Evolutionary conservation across 2,329 filamentous ascomycete genomes (phyloP).

Genomic region (Aspergillus pseudonomiae): DNA sequence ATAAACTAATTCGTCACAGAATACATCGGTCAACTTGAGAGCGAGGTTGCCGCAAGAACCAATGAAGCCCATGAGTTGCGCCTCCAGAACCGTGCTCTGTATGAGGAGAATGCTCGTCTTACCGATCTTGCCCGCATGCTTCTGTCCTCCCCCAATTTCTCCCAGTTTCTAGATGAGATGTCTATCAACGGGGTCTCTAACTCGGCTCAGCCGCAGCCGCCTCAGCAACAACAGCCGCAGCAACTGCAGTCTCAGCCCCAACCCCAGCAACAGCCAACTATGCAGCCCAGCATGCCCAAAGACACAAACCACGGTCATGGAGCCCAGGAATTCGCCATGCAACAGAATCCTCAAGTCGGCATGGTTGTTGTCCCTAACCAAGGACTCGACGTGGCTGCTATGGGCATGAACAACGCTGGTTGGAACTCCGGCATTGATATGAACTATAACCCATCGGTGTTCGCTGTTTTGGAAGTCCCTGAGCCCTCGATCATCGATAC

Average conservation of each 20-base stretch:
- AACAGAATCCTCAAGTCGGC: constrained; percentile 67
- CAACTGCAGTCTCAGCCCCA: constrained; percentile 42
- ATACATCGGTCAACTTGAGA: constrained; percentile 94
- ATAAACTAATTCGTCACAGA: constrained; percentile 67
- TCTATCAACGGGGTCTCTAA: constrained; percentile 59
- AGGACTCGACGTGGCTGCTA: constrained; percentile 71
- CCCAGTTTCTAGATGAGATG: constrained; percentile 73
- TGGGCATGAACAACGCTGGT: constrained; percentile 57
- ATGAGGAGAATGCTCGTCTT: constrained; percentile 82
- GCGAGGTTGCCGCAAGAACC: constrained; percentile 80
- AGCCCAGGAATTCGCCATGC: constrained; percentile 58
- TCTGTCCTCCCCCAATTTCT: constrained; percentile 79
- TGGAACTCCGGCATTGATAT: constrained; percentile 52
- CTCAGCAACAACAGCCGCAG: constrained; percentile 42
- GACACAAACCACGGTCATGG: constrained; percentile 65
- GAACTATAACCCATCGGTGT: constrained; percentile 54
- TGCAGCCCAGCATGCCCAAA: constrained; percentile 61
- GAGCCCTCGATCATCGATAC: constrained; percentile 65
- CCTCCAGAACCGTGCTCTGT: constrained; percentile 76
- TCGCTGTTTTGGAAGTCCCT: constrained; percentile 71
- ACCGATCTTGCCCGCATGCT: constrained; percentile 80
- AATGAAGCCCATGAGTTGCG: constrained; percentile 82
- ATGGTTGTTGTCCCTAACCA: constrained; percentile 85
- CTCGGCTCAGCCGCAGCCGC: constrained; percentile 42
- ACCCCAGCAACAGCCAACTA: constrained; percentile 42